A percentile compares a stretch with the other conserved stretches of the same genome.
phyloP scores from a whole-genome alignment of 78 protist species.

The Dictyostelium firmibasis region DNA sequence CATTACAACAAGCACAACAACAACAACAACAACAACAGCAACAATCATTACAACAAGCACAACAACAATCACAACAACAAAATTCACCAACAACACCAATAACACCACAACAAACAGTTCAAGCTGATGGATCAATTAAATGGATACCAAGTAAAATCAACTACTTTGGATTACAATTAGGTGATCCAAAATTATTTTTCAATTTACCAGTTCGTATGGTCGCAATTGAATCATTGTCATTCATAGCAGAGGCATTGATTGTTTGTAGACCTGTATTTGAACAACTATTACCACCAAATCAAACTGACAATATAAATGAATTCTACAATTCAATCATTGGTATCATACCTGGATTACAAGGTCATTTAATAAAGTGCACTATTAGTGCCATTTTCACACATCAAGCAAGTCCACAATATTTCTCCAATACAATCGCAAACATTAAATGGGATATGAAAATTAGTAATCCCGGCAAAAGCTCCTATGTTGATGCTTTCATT shows the following conservation, averaged over 20 bases:
- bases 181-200: constrained; percentile 46
- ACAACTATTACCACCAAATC: constrained; percentile 35
- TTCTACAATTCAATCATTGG: constrained; percentile 26
- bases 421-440: constrained; percentile 17
- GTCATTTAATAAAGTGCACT: constrained; percentile 24
- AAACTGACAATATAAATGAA: constrained; percentile 45
- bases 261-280: constrained; percentile 42
- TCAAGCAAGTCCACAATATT: constrained; percentile 26
- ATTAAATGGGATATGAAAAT: constrained; percentile 39
- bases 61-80: not conserved
- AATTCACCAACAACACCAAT: not conserved
- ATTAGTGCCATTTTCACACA: constrained; percentile 57
- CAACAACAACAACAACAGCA: not conserved
- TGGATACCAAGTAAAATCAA: constrained; percentile 51
- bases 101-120: not conserved
- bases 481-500: constrained; percentile 9
- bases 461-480: not conserved
- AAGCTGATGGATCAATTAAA: constrained; percentile 13
- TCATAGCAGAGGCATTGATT: constrained; percentile 16
- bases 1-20: not conserved
- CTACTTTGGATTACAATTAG: not conserved
- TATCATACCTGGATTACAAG: constrained; percentile 54
- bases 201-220: constrained; percentile 66
- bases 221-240: constrained; percentile 54
- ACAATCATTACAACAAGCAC: not conserved